Conservation (phyloP, 169 alveolate species). For the Eimeria acervulina region DNA sequence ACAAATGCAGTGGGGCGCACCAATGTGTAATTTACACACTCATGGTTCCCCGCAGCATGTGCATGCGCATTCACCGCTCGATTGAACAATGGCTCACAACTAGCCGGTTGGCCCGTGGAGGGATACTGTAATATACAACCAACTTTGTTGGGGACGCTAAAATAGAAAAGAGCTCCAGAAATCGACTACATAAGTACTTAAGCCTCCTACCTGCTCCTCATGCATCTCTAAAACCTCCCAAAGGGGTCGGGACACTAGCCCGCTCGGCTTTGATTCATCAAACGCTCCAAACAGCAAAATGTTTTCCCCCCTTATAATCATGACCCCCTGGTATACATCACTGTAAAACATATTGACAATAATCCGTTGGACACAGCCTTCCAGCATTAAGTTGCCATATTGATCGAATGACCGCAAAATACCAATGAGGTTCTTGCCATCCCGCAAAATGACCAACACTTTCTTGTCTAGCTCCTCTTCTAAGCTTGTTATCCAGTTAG, state of each 20-base stretch:
- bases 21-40: neutral
- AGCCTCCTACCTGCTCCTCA: conserved; percentile 68
- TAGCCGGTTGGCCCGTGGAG: neutral
- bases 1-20: neutral
- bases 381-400: conserved; percentile 84
- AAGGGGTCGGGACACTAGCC: conserved; percentile 69
- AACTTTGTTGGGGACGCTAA: neutral
- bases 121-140: neutral
- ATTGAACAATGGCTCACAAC: neutral
- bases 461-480: conserved; percentile 84
- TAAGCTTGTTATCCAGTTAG: conserved; percentile 83
- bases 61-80: neutral
- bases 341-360: conserved; percentile 73
- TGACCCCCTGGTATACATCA: conserved; percentile 79
- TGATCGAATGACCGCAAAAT: conserved; percentile 84
- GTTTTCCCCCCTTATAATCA: conserved; percentile 86
- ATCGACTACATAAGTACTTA: neutral
- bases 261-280: conserved; percentile 81
- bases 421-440: conserved; percentile 84
- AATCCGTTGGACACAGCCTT: conserved; percentile 77
- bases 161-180: neutral
- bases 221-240: conserved; percentile 82
- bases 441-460: conserved; percentile 84
- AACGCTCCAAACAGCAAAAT: conserved; percentile 85
- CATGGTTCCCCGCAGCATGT: neutral